These are phyloP conservation scores for Termitomyces sp. DNA, from an alignment of 768 basidiomycete species.

Conservation along the genomic window DNA sequence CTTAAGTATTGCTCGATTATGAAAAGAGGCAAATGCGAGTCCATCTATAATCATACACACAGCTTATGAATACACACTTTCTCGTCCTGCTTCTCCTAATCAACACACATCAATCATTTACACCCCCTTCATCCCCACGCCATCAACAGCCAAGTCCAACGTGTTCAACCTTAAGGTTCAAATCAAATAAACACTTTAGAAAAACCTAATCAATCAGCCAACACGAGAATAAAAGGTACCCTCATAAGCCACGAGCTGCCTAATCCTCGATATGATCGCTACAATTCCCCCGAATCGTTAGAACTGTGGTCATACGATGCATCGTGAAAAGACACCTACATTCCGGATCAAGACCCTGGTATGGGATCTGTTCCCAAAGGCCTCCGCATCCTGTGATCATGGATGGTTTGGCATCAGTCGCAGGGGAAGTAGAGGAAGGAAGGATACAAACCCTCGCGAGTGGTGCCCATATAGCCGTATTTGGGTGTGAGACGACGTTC, in stretches of 20 bases:
- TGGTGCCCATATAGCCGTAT: constrained; percentile 76
- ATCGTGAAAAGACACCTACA: constrained; percentile 35
- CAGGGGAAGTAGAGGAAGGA: not conserved
- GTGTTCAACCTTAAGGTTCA: too few species aligned
- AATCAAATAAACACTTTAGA: too few species aligned
- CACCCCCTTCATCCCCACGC: too few species aligned
- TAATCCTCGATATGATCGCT: constrained; percentile 49
- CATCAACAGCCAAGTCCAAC: too few species aligned
- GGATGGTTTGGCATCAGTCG: not conserved
- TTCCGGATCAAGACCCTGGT: constrained; percentile 76
- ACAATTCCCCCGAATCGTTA: not conserved
- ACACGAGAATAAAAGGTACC: constrained; percentile 3
- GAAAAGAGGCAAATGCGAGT: too few species aligned
- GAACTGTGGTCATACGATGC: too few species aligned
- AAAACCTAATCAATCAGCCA: not conserved
- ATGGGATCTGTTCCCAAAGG: constrained; percentile 78
- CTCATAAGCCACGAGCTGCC: constrained; percentile 30
- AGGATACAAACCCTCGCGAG: constrained; percentile 54
- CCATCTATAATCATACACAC: too few species aligned
- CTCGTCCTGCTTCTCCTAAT: too few species aligned
- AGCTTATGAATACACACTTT: too few species aligned
- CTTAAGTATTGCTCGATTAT: too few species aligned
- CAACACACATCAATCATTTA: too few species aligned
- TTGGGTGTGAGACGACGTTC: constrained; percentile 77
- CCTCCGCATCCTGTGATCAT: constrained; percentile 45